Base-by-base conservation (phyloP, 495 filamentous ascomycete genomes). In the Neurospora tetrasperma region DNA sequence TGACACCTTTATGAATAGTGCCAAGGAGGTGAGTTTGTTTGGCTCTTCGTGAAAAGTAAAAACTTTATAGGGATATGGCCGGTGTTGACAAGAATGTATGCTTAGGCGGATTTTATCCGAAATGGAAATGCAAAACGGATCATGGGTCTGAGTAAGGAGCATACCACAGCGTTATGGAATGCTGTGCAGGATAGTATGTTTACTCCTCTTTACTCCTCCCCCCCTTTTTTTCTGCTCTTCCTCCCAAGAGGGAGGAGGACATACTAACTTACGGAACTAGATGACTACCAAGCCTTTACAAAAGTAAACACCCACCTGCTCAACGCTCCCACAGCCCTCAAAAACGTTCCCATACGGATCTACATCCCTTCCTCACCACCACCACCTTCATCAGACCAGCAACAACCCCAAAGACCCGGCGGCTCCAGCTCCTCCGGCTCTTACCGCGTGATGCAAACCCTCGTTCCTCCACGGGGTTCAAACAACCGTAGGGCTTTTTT, bases 81-180 rank as follows among this genome's bases (percentile, higher is more conserved):
- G 12, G 43, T 44, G 39, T 42, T 42, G 4, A 42, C 41, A 11
- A 42, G 12, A 42, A 42, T 42, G 14, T 12, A 1, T 40, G 14
- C 12, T 16, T 71, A 91, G 86, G 96, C 96, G 23, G 95, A 97
- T 78, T 97, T 94, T 76, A 84, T 97, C 42, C 89, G 96, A 42
- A 94, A 97, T 73, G 94, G 96, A 23, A 97, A 90, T 14, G 95
- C 94, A 3, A 94, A 94, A 79, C 91, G 90, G 42, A 94, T 98
- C 73, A 98, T 98, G 96, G 91, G 89, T 43, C 82, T 98, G 71
- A 93, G 91, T 39, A 94, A 94, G 80, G 91, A 94, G 41, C 89
- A 98, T 77, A 96, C 93, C 2, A 94, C 91, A 2, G 86, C 89
- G 40, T 85, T 99, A 43, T 98, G 96, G 96, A 88, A 89, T 72